These are phyloP conservation scores for Trypethelium eluteriae DNA, from an alignment of 495 filamentous ascomycete genomes.

Conservation along the genomic window DNA sequence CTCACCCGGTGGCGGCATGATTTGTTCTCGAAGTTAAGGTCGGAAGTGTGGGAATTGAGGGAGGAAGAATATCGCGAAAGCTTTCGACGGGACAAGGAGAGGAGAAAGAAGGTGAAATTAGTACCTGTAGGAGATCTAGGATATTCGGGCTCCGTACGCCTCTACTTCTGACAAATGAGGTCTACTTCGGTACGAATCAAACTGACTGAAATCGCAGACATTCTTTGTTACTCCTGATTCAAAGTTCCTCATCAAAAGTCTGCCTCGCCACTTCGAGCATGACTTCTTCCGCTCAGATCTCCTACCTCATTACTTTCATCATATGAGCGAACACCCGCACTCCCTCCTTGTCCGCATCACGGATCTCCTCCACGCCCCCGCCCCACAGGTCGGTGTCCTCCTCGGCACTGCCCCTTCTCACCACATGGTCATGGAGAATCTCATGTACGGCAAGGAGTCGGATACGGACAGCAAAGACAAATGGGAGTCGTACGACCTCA, in stretches of 20 bases:
- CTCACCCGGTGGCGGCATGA: conserved; percentile 12
- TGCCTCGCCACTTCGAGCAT: conserved; percentile 60
- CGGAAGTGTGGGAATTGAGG: conserved; percentile 43
- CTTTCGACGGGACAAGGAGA: conserved; percentile 36
- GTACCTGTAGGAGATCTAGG: conserved; percentile 50
- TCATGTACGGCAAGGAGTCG: conserved; percentile 48
- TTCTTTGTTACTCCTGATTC: conserved; percentile 57
- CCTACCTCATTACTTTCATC: conserved; percentile 50
- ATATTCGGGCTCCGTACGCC: conserved; percentile 50
- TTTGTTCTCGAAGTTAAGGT: conserved; percentile 30
- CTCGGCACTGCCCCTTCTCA: conserved; percentile 52
- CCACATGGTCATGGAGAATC: conserved; percentile 68
- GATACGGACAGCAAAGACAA: conserved; percentile 36
- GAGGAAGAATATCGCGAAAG: conserved; percentile 49
- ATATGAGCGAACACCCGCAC: conserved; percentile 50
- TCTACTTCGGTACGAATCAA: not conserved
- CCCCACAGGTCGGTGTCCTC: conserved; percentile 46
- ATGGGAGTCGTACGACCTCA: conserved; percentile 66
- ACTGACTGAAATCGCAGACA: conserved; percentile 37
- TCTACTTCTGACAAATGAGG: not conserved
- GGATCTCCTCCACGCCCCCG: conserved; percentile 52
- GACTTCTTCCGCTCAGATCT: conserved; percentile 59
- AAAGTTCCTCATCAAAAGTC: conserved; percentile 57
- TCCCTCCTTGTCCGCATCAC: conserved; percentile 62
- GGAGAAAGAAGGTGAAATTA: conserved; percentile 33